Base-by-base conservation (phyloP, 352 stramenopile genomes). In the Pythium folliculosum region DNA sequence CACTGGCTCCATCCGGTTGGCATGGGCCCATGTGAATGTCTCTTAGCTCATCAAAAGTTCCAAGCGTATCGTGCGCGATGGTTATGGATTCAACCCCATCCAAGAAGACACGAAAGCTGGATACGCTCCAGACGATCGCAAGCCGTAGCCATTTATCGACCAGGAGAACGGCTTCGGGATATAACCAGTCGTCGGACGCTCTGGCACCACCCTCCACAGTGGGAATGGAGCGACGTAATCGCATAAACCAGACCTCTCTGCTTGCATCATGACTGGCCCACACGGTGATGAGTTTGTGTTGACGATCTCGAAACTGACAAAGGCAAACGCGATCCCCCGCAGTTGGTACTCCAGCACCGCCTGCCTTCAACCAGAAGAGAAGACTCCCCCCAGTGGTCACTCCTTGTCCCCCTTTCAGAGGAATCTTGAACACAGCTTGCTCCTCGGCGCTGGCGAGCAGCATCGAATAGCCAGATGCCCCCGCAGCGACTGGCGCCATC, bases 401-500 rank as follows among this genome's bases (percentile, higher is more conserved):
- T 7, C 17, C 14, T 52, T 50, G 21, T 7, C 17, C 17, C 9
- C 19, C 49, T 9, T 16, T 2, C 14, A 48, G 16, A 23, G 53
- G 45, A 23, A 63, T 57, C 27, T 30, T 54, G 30, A 69, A 30
- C 14, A 45, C 25, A 44, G 69, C 27, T 52, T 67, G 32, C n/a
- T 60, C 38, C 14, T 44, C 12, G 23, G 17, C 5, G 22, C n/a
- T 57, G 9, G 19, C 12, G 10, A 67, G 35, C 10, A 63, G 14
- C 35, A 82, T 71, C 5, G 69, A 63, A 54, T 75, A 76, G 2
- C 76, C 76, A 61, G 69, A 73, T 9, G 44, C 45, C 12, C 76
- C 76, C 8, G 63, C 67, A 30, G 72, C 69, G 5, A 75, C 22
- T 7, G 60, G 55, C 12, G 60, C 48, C 19, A 32, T 4, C 5